Conservation (phyloP, 495 filamentous ascomycete genomes). For the Penicillium lagena region DNA sequence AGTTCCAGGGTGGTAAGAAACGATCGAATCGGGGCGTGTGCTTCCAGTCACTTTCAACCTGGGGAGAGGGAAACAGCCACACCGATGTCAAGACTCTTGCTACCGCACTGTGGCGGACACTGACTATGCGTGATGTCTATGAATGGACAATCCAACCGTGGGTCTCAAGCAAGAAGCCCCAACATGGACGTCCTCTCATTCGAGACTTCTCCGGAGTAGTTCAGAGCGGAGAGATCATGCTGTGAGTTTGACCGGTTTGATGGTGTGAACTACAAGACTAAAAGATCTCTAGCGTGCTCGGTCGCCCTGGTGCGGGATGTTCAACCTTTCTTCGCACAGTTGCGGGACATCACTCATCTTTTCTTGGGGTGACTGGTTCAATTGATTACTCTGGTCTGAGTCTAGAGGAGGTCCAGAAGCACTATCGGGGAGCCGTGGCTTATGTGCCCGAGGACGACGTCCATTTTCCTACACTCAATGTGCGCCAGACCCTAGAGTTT, state of each 20-base stretch:
- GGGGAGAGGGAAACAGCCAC: slow-evolving; percentile 27
- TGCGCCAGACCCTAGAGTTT: slow-evolving; percentile 76
- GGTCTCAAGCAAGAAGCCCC: slow-evolving; percentile 20
- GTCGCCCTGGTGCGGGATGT: slow-evolving; percentile 79
- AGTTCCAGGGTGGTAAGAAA: slow-evolving; percentile 25
- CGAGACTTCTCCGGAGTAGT: slow-evolving; percentile 64
- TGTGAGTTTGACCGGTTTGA: slow-evolving; percentile 26
- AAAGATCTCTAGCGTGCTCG: slow-evolving; percentile 51
- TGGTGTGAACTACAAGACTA: neutral
- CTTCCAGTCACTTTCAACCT: slow-evolving; percentile 32
- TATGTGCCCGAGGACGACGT: slow-evolving; percentile 81
- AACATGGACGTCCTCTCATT: slow-evolving; percentile 25
- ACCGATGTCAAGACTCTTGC: slow-evolving; percentile 26
- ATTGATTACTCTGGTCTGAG: slow-evolving; percentile 73
- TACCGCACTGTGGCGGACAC: slow-evolving; percentile 28
- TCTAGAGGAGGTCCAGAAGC: slow-evolving; percentile 49
- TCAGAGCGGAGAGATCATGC: slow-evolving; percentile 65
- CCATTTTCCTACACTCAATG: slow-evolving; percentile 76
- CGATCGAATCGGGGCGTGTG: slow-evolving; percentile 28
- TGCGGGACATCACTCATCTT: slow-evolving; percentile 72
- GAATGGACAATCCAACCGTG: slow-evolving; percentile 34
- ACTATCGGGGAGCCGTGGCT: slow-evolving; percentile 73
- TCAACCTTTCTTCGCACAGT: slow-evolving; percentile 84
- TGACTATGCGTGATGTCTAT: slow-evolving; percentile 30
- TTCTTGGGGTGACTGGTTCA: slow-evolving; percentile 68